Base-by-base conservation (phyloP, 345 rosid species). In the Boechera divaricarpa region DNA sequence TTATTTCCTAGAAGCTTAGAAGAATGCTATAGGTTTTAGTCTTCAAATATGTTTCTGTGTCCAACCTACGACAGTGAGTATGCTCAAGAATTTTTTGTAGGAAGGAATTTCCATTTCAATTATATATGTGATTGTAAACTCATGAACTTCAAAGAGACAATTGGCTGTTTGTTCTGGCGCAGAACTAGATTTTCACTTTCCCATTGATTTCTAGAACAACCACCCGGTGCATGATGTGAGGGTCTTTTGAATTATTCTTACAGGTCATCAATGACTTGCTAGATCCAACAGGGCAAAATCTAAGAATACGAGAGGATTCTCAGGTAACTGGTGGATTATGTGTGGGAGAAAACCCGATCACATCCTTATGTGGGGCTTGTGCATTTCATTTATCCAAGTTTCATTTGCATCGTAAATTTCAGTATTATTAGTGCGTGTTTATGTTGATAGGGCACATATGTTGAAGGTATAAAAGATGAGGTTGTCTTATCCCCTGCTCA, bases 401-500 rank as follows among this genome's bases (percentile, higher is more conserved):
- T 67, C 61, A 56, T 39, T 66, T 5, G 48, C 77, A 51, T 81
- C 71, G 24, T 76, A 18, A 51, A 3, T 52, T 56, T 66, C 67
- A 67, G 35, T 48, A 67, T 68, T n/a, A 57, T 72, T 36, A 70
- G 67, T 77, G 47, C 54, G 70, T 72, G 55, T 62, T 78, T 57
- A 56, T 80, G 39, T 70, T 72, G 77, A 61, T 82, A 94, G 97
- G 97, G 97, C 67, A 90, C 85, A 73, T 94, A 87, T 86, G 95
- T 91, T 18, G 97, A 94, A 76, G 97, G 97, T 79, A 87, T 90
- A 26, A 92, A 94, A 79, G 98, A 90, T 79, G 98, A 94, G 88
- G 97, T 94, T 82, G 95, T 94, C 71, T 75, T 94, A 65, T 94
- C 98, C 73, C 98, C 97, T 73, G 97, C 96, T 64, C 98, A 94